These are phyloP conservation scores for Plantago lanceolata DNA, from an alignment of 305 asterid genomes.

Conservation along the genomic window DNA sequence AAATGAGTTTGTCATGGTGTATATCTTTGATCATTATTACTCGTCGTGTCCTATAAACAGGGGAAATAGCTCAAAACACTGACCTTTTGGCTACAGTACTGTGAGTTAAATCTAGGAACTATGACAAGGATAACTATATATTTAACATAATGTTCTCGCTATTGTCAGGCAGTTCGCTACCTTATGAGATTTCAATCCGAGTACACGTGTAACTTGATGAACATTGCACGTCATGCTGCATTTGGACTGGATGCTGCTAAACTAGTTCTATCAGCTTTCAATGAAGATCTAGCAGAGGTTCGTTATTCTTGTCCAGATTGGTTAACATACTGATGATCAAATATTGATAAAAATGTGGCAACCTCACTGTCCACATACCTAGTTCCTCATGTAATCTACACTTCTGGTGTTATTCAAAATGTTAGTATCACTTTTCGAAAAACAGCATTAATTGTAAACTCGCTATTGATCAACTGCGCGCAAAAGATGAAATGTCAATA, in stretches of 20 bases:
- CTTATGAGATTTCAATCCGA: constrained; percentile 86
- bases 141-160: background rate
- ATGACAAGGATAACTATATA: background rate
- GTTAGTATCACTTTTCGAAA: no score
- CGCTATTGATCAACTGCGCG: no score
- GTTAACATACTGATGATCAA: background rate
- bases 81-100: background rate
- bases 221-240: constrained; percentile 69
- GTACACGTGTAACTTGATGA: constrained; percentile 78
- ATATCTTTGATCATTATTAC: no score
- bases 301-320: constrained; percentile 17
- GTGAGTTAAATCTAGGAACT: background rate
- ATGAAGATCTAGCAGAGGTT: constrained; percentile 46
- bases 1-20: no score
- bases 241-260: constrained; percentile 88
- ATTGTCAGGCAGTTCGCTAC: constrained; percentile 78
- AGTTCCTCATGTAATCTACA: no score
- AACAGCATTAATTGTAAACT: no score
- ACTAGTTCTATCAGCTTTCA: constrained; percentile 48
- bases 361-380: no score
- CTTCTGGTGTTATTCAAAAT: no score
- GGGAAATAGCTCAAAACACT: background rate
- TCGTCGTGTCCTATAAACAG: background rate
- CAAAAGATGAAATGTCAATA: background rate
- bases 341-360: background rate